Conservation (phyloP, 2,329 filamentous ascomycete genomes). For the Trichoderma brevicompactum region DNA sequence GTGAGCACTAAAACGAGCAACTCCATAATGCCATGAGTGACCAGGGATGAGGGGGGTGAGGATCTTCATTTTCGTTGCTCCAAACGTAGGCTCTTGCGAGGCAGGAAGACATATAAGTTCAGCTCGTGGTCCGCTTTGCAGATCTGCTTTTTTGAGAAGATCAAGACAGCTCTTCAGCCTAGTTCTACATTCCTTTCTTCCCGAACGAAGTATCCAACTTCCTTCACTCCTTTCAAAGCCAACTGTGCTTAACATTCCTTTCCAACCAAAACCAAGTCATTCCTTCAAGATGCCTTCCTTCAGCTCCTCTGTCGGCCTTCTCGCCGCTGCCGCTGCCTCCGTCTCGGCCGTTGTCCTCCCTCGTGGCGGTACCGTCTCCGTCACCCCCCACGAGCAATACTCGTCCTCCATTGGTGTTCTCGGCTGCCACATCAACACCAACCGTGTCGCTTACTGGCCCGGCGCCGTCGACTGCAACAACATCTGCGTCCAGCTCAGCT, state of each 20-base stretch:
- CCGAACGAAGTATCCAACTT: constrained; percentile 14
- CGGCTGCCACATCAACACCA: constrained; percentile 64
- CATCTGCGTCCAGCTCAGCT: constrained; percentile 59
- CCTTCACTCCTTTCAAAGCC: background rate
- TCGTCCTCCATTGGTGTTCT: constrained; percentile 62
- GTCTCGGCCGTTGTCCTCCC: constrained; percentile 39
- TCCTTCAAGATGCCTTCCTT: constrained; percentile 36
- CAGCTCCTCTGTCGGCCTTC: constrained; percentile 37
- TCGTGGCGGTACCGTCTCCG: constrained; percentile 40
- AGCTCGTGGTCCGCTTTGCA: background rate
- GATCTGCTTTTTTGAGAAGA: background rate
- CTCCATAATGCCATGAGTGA: constrained; percentile 8
- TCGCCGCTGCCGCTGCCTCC: constrained; percentile 36
- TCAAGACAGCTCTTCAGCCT: background rate
- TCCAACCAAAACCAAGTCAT: constrained; percentile 30
- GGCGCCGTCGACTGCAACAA: constrained; percentile 56
- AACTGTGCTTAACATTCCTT: constrained; percentile 17
- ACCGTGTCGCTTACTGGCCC: constrained; percentile 67
- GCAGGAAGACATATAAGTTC: constrained; percentile 6
- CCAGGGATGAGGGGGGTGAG: background rate
- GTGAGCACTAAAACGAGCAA: constrained; percentile 21
- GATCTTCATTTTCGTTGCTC: background rate
- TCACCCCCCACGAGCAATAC: constrained; percentile 61
- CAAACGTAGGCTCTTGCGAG: background rate
- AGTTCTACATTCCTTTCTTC: background rate